phyloP scores from a whole-genome alignment of 768 basidiomycete genomes.

The Phlebiopsis gigantea region DNA sequence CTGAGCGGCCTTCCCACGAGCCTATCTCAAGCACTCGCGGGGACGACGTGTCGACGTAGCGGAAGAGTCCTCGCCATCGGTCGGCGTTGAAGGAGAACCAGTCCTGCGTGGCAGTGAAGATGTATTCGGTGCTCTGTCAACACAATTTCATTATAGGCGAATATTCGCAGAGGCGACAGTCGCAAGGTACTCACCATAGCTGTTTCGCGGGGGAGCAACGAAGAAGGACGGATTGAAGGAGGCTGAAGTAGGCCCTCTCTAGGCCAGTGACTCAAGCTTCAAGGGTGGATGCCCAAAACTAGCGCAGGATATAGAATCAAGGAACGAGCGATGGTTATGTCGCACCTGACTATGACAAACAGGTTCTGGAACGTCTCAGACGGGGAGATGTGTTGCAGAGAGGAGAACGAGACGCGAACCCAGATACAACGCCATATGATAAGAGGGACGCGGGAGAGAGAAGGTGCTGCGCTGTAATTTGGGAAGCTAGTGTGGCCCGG shows the following conservation, averaged over 20 bases:
- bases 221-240: neutral
- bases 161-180: neutral
- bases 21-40: constrained; percentile 55
- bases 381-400: no score
- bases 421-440: no score
- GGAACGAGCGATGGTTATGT: no score
- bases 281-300: no score
- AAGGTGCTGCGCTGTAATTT: no score
- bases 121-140: constrained; percentile 19
- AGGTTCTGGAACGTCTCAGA: no score
- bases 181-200: neutral
- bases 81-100: constrained; percentile 47
- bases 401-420: no score
- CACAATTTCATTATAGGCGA: neutral
- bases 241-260: neutral
- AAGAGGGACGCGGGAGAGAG: no score
- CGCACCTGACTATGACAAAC: no score
- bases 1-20: constrained; percentile 62
- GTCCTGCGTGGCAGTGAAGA: constrained; percentile 50
- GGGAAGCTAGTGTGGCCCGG: no score
- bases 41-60: constrained; percentile 28
- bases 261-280: no score
- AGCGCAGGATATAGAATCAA: no score
- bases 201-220: neutral
- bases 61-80: constrained; percentile 39